Evolutionary conservation across 1,139 yeast genomes (phyloP), one percentile per base, ranked within the genome.

Genomic region (Yamadazyma triangularis): DNA sequence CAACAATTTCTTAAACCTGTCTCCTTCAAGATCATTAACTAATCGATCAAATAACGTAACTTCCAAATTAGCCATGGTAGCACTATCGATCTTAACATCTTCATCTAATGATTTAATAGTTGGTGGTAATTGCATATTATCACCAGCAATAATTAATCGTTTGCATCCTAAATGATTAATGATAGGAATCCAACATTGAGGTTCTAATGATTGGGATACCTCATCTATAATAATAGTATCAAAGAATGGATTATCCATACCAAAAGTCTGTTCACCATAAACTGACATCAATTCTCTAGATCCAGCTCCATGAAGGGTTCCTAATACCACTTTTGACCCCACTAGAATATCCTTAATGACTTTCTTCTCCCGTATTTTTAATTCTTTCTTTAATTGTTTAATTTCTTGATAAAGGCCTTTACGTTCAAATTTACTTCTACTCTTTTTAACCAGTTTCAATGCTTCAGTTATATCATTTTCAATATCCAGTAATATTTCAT

Each of bases 141-240:
- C 97, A 31, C 94, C 94, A 0, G 94, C 93, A 18, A 83, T 71
- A 1, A 89, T 75, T 19, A 89, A 54, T 36, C 79, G 69, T 24
- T 70, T 70, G 23, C 79, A 73, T 4, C 75, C 67, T 23, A 73
- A 62, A 45, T 82, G 86, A 29, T 71, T 72, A 11, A 86, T 64
- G n/a, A 91, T 41, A 0, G 98, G 97, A 19, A 91, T 87, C 97
- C 97, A 89, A 50, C 96, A 88, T 47, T 91, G 95, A 1, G 97
- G 95, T 49, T 91, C 96, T 34, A 89, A 58, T 4, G 96, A 73
- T 53, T 91, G 98, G 0, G 96, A 87, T 0, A 91, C 96, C 55
- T 91, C 98, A 55, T 91, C 98, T 27, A 91, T 88, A 13, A 91
- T 84, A 15, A 91, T 69, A 0, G 95, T 80, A 46, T 86, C 88